Evolutionary conservation across 306 rosid genomes (phyloP).

Genomic region (Casuarina glauca): DNA sequence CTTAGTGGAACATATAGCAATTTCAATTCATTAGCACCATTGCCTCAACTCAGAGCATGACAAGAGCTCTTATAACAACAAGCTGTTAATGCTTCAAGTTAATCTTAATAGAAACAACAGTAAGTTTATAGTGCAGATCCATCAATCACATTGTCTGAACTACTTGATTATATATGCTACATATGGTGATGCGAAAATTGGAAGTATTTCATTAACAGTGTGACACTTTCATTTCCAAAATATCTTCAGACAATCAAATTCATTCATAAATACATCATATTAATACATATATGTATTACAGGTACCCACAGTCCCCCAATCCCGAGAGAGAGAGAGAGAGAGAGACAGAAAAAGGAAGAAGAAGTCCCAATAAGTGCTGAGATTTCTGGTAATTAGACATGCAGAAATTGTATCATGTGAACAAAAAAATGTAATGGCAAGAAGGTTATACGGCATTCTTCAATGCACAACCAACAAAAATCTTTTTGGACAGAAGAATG

Average conservation of each 20-base stretch:
- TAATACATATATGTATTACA: no score
- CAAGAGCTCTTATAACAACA: background rate
- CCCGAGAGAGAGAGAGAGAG: no score
- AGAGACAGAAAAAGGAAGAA: no score
- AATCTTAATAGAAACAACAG: background rate
- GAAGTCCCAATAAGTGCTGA: background rate
- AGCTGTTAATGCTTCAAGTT: background rate
- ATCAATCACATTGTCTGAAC: background rate
- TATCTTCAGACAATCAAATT: no score
- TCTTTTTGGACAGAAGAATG: background rate
- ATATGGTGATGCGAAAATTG: background rate
- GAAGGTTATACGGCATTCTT: background rate
- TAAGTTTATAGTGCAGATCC: background rate
- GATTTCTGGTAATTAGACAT: background rate
- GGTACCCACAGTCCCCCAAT: no score
- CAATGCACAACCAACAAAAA: background rate
- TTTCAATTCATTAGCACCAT: background rate
- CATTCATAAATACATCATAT: no score
- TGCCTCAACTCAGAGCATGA: background rate
- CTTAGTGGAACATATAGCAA: background rate
- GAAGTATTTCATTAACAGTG: background rate
- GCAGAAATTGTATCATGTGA: constrained; percentile 1
- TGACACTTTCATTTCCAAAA: no score
- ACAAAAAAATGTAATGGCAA: background rate
- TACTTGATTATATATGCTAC: background rate